Percentiles rank a stretch among this genome's conserved stretches.
Evolutionary conservation across 768 basidiomycete genomes (phyloP).

Genomic region (Dictyophora rubrovolvata): DNA sequence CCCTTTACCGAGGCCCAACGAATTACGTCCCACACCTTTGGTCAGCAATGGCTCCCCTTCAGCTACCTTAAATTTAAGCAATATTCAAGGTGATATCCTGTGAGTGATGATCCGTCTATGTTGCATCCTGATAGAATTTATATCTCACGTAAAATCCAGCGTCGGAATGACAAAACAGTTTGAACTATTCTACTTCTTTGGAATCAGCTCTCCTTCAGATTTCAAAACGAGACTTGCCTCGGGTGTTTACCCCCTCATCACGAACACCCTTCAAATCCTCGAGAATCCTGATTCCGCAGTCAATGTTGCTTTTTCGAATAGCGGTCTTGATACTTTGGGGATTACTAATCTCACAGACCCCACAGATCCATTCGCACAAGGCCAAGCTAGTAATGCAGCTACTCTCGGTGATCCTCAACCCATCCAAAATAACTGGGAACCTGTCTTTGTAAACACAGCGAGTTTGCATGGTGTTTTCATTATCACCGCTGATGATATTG

Average conservation of each 20-base stretch:
- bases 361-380: conserved; percentile 12
- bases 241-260: conserved; percentile 1
- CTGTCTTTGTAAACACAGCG: conserved; percentile 8
- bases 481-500: conserved; percentile 11
- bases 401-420: conserved; percentile 14
- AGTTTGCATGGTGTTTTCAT: conserved; percentile 17
- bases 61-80: conserved; percentile 6
- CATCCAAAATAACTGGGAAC: conserved; percentile 11
- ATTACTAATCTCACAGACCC: conserved; percentile 12
- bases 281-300: conserved; percentile 12
- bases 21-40: neutral
- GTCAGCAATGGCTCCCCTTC: neutral
- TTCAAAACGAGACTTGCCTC: conserved; percentile 15
- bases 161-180: conserved; percentile 17
- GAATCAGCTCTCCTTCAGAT: conserved; percentile 13
- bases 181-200: conserved; percentile 17
- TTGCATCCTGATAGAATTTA: neutral
- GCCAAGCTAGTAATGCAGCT: conserved; percentile 12
- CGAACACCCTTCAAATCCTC: neutral
- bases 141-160: neutral
- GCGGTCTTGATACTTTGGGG: conserved; percentile 10
- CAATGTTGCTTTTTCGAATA: conserved; percentile 16
- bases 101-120: neutral
- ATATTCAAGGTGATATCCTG: conserved; percentile 14
- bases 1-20: neutral